A percentile compares a stretch with the other conserved stretches of the same genome.
Evolutionary conservation across 2,329 filamentous ascomycete genomes (phyloP).

Genomic region (Amesomyces nigricolor): DNA sequence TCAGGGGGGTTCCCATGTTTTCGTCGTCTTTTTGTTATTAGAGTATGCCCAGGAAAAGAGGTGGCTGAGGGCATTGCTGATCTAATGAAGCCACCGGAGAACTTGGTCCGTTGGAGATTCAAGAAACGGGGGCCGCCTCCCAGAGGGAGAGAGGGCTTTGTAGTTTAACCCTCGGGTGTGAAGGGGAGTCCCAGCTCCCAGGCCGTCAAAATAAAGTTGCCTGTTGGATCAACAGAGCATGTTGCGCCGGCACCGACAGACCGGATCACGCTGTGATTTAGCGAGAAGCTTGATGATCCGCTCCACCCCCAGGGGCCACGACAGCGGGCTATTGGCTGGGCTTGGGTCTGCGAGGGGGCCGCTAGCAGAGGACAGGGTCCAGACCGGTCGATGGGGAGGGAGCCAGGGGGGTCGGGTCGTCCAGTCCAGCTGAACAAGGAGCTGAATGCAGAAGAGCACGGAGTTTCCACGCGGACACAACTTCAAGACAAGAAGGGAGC

Average conservation of each 20-base stretch:
- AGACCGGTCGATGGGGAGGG: slow-evolving; percentile 7
- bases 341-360: background rate
- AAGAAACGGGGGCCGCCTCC: too few species aligned
- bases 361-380: background rate
- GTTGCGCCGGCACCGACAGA: slow-evolving; percentile 2
- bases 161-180: background rate
- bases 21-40: too few species aligned
- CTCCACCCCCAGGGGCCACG: slow-evolving; percentile 1
- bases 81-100: too few species aligned
- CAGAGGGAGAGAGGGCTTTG: too few species aligned
- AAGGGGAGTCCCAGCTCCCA: background rate
- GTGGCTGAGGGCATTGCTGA: too few species aligned
- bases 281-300: slow-evolving; percentile 8
- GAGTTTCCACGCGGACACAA: too few species aligned
- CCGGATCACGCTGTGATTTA: slow-evolving; percentile 20
- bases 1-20: background rate
- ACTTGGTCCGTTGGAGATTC: too few species aligned
- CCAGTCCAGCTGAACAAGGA: too few species aligned
- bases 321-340: slow-evolving; percentile 6
- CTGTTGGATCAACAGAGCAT: background rate
- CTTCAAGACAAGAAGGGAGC: too few species aligned
- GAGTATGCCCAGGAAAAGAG: too few species aligned
- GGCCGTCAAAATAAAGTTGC: slow-evolving; percentile 21
- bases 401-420: too few species aligned
- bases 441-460: too few species aligned